Evolutionary conservation across 1,284 basidiomycete genomes (phyloP).

Genomic region (Hypsizygus ulmarius): DNA sequence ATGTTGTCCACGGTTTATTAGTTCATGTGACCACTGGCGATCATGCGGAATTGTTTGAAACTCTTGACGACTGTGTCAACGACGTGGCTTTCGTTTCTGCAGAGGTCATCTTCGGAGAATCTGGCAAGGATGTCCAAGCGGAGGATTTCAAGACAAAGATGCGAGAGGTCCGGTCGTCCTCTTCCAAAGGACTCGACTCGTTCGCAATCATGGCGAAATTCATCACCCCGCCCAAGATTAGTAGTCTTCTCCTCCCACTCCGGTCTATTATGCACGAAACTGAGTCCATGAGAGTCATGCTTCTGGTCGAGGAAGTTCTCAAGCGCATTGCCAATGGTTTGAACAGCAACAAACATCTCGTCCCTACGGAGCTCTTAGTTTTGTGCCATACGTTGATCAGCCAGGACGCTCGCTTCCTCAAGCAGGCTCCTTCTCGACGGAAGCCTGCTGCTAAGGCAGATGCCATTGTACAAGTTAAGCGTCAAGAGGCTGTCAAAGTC

Average conservation of each 20-base stretch:
- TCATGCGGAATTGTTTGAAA: conserved; percentile 49
- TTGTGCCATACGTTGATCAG: conserved; percentile 90
- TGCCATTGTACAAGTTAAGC: conserved; percentile 77
- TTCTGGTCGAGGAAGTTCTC: conserved; percentile 86
- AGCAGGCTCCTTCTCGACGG: conserved; percentile 46
- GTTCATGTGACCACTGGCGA: conserved; percentile 73
- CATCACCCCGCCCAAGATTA: conserved; percentile 75
- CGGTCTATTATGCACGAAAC: conserved; percentile 88
- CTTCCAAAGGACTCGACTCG: conserved; percentile 80
- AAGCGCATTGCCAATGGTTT: conserved; percentile 83
- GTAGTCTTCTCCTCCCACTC: conserved; percentile 76
- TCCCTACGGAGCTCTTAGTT: conserved; percentile 70
- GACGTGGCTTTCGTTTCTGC: conserved; percentile 81
- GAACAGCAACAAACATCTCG: conserved; percentile 78
- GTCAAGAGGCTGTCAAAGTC: conserved; percentile 52
- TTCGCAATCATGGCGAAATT: conserved; percentile 79
- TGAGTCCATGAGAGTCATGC: conserved; percentile 79
- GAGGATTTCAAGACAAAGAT: conserved; percentile 96
- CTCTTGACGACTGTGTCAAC: conserved; percentile 76
- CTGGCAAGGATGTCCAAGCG: conserved; percentile 84
- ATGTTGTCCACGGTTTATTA: conserved; percentile 81
- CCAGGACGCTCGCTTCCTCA: conserved; percentile 85
- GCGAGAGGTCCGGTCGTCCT: conserved; percentile 82
- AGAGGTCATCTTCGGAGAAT: conserved; percentile 94
- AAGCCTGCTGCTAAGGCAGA: conserved; percentile 50